Percentiles rank a stretch among this genome's conserved stretches.
Evolutionary conservation across 768 basidiomycete genomes (phyloP).

Genomic region (Lactifluus subvellereus): DNA sequence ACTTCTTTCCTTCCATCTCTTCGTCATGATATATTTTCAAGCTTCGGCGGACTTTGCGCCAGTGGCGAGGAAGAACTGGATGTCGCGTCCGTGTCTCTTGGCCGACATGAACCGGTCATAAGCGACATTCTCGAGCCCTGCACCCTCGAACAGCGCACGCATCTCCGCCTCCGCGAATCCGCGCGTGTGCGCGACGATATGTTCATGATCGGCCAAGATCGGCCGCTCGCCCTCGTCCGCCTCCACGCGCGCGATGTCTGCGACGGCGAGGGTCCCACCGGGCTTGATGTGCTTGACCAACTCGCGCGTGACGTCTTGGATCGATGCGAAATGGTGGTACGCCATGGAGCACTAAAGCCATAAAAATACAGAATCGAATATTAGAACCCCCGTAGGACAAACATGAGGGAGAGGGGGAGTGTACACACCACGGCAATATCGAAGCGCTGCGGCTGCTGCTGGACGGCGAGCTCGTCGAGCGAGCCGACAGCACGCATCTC

Average conservation of each 20-base stretch:
- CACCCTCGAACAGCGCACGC: constrained; percentile 43
- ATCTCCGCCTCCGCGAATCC: constrained; percentile 52
- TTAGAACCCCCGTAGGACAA: not conserved
- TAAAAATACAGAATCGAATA: too few species aligned
- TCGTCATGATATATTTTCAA: not conserved
- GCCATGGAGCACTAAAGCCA: constrained; percentile 49
- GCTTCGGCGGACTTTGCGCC: constrained; percentile 2
- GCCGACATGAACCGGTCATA: constrained; percentile 24
- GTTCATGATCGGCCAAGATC: constrained; percentile 33
- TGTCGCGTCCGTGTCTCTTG: constrained; percentile 7
- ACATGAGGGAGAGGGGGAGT: not conserved
- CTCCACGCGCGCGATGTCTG: constrained; percentile 35
- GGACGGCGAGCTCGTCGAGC: constrained; percentile 39
- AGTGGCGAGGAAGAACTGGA: constrained; percentile 17
- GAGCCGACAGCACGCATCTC: constrained; percentile 61
- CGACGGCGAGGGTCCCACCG: constrained; percentile 52
- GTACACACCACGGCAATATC: constrained; percentile 63
- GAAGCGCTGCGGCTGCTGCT: constrained; percentile 51
- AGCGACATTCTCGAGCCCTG: constrained; percentile 43
- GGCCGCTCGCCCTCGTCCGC: constrained; percentile 17
- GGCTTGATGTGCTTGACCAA: constrained; percentile 58
- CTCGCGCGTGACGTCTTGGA: constrained; percentile 44
- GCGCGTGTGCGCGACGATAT: constrained; percentile 47
- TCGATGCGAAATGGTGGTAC: constrained; percentile 57
- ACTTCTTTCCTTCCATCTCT: not conserved